These are phyloP conservation scores for Aspergillus proliferans DNA, from an alignment of 2,329 filamentous ascomycete genomes.

Conservation along the genomic window DNA sequence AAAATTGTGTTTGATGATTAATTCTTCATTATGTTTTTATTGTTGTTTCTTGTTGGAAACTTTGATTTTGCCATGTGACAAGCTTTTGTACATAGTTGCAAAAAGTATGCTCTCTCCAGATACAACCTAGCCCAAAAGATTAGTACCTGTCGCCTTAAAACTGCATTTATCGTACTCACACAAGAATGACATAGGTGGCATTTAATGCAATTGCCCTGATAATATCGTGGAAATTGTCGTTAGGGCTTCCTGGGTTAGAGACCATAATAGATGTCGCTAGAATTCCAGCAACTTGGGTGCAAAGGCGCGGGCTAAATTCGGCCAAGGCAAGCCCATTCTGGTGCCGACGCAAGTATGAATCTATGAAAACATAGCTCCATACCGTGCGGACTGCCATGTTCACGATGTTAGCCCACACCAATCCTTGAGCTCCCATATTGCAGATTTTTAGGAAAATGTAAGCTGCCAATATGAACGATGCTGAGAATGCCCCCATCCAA, in stretches of 20 bases:
- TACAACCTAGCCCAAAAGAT: constrained; percentile 25
- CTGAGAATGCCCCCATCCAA: constrained; percentile 80
- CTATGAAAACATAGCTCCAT: constrained; percentile 74
- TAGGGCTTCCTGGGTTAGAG: constrained; percentile 14
- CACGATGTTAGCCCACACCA: constrained; percentile 80
- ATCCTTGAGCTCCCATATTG: constrained; percentile 65
- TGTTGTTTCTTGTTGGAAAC: constrained; percentile 11
- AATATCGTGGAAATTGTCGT: constrained; percentile 18
- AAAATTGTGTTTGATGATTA: constrained; percentile 82
- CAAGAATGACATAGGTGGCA: constrained; percentile 47
- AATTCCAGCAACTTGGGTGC: constrained; percentile 41
- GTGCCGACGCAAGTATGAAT: constrained; percentile 51
- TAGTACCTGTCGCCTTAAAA: constrained; percentile 11
- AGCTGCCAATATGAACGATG: constrained; percentile 66
- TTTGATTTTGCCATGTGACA: constrained; percentile 13
- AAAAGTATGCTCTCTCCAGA: constrained; percentile 29
- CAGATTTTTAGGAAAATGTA: constrained; percentile 67
- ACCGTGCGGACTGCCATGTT: constrained; percentile 82
- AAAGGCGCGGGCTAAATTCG: constrained; percentile 40
- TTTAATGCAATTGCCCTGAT: constrained; percentile 47
- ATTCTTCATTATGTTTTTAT: constrained; percentile 7
- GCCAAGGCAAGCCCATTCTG: constrained; percentile 38
- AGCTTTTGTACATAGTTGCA: constrained; percentile 17
- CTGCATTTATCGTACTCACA: constrained; percentile 50
- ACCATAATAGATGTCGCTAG: constrained; percentile 41